Evolutionary conservation across 2,329 filamentous ascomycete species (phyloP), one percentile per base, ranked within the genome.

Genomic region (Ceratocystis eucalypticola): DNA sequence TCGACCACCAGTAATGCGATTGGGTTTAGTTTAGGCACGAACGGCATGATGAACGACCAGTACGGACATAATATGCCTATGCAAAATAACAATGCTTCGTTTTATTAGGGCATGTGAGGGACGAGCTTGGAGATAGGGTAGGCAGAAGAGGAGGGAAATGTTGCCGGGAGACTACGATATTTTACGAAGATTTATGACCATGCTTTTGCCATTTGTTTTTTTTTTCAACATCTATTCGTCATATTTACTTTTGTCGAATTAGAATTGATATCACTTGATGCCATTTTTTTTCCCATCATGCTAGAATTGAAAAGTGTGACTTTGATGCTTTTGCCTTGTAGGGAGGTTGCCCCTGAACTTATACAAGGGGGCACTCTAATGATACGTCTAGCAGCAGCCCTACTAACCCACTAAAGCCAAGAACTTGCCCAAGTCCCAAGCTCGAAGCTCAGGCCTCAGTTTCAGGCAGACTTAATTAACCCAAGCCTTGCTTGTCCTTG

Each of bases 51-150:
- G 64, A 22, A 22, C 7, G 53, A 33, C 4, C 63, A 61, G 53
- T 65, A 64, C 25, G 62, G 25, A 15, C 64, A 46, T 17, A 50
- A n/a, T 8, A 17, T 8, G 28, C 28, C 53, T 33, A 28, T 28
- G 46, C 55, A 59, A 53, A 61, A 65, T 61, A 22, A 37, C 8
- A 48, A 61, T 48, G 12, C n/a, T 1, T 53, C 25, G 22, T 64
- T 53, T 33, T 64, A 64, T 17, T 28, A 28, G 59, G 46, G 25
- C 41, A 53, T 64, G 62, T 64, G 62, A 50, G 25, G 10, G 50
- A 55, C 2, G 5, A 25, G 50, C n/a, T 4, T n/a, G n/a, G 20
- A 12, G 50, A 55, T 22, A 10, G 22, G 50, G 20, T 10, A 28
- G 48, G 6, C 22, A 55, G n/a, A 15, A 25, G 20, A 25, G 20